Evolutionary conservation across 2,329 filamentous ascomycete species (phyloP).

Genomic region (Fusarium decemcellulare): DNA sequence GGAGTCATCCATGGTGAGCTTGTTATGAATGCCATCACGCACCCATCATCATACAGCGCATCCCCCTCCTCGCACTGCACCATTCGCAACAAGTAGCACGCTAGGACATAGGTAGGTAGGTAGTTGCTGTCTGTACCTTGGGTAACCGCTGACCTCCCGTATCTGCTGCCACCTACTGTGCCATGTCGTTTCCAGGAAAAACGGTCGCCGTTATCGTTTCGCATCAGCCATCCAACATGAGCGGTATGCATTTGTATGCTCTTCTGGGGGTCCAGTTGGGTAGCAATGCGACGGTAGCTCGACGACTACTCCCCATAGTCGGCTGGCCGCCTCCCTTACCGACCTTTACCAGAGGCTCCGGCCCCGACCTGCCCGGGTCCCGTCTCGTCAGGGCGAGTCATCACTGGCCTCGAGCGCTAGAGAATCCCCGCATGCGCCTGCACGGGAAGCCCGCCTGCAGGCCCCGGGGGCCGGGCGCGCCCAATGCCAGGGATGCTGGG

Average conservation of each 20-base stretch:
- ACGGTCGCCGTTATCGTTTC: conserved; percentile 4
- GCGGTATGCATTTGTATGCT: conserved; percentile 31
- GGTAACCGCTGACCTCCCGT: conserved; percentile 25
- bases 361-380: conserved; percentile 34
- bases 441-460: conserved; percentile 46
- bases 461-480: conserved; percentile 42
- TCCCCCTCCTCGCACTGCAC: conserved; percentile 5
- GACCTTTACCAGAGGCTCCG: conserved; percentile 31
- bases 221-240: conserved; percentile 8
- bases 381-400: conserved; percentile 37
- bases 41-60: conserved; percentile 38
- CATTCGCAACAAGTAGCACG: conserved; percentile 9
- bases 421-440: conserved; percentile 42
- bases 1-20: neutral
- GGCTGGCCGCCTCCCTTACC: conserved; percentile 34
- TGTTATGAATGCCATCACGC: conserved; percentile 30
- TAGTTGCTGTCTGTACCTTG: conserved; percentile 12
- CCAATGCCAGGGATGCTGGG: conserved; percentile 46
- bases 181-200: conserved; percentile 28
- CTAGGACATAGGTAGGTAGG: neutral
- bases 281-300: conserved; percentile 49
- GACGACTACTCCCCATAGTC: conserved; percentile 37
- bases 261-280: conserved; percentile 39
- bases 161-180: conserved; percentile 3
- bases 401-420: conserved; percentile 41